Base-by-base conservation (phyloP, 176 grass and related monocot genomes). In the Hyparrhenia diplandra region DNA sequence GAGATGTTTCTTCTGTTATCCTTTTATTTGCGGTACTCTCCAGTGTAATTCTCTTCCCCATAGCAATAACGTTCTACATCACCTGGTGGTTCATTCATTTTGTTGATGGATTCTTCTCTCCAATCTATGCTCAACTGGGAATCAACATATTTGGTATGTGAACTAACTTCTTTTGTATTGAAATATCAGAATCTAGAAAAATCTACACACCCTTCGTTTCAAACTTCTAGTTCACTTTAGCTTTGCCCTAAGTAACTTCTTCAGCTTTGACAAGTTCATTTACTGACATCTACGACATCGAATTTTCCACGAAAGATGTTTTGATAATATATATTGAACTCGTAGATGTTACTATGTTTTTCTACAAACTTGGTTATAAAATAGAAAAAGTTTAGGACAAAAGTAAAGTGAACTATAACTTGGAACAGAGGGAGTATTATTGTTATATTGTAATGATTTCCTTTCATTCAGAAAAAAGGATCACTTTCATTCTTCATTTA, bases 31-130 rank as follows among this genome's bases (percentile, higher is more conserved):
- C 20, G 24, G 21, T 52, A 58, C 23, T 21, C 47, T 87, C 36
- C 78, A 97, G 94, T 63, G 91, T 97, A 35, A 97, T 97, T 84
- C 88, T 97, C 69, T 97, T 97, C 60, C 94, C 94, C 13, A 97
- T 97, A 80, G 94, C 94, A 32, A 87, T 97, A 81, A 97, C 94
- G 47, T 97, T 97, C 89, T 97, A 97, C 84, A 94, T 97, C 85
- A 97, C 94, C 32, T 97, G 94, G 94, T 97, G 94, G 94, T 97
- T 97, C 86, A 94, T 97, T 89, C 91, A 91, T 87, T 97, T 97
- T 85, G 90, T 93, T 91, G 94, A 97, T 87, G 94, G 94, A 24
- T 97, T 97, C 76, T 97, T 97, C 83, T 97, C 94, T 31, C 94
- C 94, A 55, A 97, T 97, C 71, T 97, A 91, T 78, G 91, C 94